Evolutionary conservation across 2,329 filamentous ascomycete species (phyloP).

Genomic region (Pseudonectria buxi): DNA sequence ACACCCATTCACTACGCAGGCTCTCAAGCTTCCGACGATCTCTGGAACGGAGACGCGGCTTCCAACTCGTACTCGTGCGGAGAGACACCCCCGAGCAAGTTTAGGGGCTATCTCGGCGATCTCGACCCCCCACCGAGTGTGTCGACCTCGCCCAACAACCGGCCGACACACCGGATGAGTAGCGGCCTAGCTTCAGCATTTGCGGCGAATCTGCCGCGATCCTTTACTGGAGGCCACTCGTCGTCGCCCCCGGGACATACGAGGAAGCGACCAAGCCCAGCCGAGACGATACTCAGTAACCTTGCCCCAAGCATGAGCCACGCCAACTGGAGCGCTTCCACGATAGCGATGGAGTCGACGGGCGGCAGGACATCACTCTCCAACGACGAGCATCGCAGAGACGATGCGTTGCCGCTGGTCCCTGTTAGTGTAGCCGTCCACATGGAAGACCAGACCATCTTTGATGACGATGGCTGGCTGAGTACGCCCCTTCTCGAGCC

Average conservation of each 20-base stretch:
- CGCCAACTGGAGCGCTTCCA: slow-evolving; percentile 44
- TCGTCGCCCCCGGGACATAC: slow-evolving; percentile 38
- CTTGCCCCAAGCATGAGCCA: slow-evolving; percentile 42
- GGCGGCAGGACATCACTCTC: slow-evolving; percentile 45
- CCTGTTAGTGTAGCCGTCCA: slow-evolving; percentile 46
- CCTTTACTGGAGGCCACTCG: slow-evolving; percentile 31
- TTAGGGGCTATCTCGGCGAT: slow-evolving; percentile 39
- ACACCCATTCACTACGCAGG: slow-evolving; percentile 49
- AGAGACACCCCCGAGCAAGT: slow-evolving; percentile 52
- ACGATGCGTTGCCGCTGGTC: slow-evolving; percentile 40
- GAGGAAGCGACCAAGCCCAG: slow-evolving; percentile 54
- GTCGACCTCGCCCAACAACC: slow-evolving; percentile 53
- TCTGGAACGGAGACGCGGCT: slow-evolving; percentile 46
- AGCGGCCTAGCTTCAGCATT: slow-evolving; percentile 50
- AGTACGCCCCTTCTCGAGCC: slow-evolving; percentile 51
- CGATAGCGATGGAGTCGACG: slow-evolving; percentile 38
- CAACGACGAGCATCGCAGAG: slow-evolving; percentile 45
- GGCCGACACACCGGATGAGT: slow-evolving; percentile 46
- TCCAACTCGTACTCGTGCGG: slow-evolving; percentile 55
- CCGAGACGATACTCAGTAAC: slow-evolving; percentile 52
- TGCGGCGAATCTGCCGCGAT: slow-evolving; percentile 47
- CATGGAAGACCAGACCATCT: slow-evolving; percentile 56
- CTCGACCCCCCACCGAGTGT: slow-evolving; percentile 44
- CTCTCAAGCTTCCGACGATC: slow-evolving; percentile 51
- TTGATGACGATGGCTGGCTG: slow-evolving; percentile 63